Percentiles rank a stretch among this genome's conserved stretches.
phyloP scores from a whole-genome alignment of 129 eudicot genomes.

The Arctium lappa region DNA sequence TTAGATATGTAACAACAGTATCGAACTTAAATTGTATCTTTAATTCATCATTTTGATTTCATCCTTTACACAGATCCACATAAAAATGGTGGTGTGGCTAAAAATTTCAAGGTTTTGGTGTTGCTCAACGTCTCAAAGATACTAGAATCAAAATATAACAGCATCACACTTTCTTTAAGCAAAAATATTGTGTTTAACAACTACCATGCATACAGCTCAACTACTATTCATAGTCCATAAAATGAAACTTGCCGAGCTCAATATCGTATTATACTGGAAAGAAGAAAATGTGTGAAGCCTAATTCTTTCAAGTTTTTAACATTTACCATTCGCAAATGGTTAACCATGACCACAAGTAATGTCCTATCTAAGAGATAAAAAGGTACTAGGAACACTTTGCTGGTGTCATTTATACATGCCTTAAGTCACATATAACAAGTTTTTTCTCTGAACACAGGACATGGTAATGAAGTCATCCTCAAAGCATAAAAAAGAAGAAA shows the following conservation, averaged over 20 bases:
- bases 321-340: background rate
- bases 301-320: background rate
- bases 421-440: background rate
- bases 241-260: too few relatives aligned
- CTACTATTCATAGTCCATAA: too few relatives aligned
- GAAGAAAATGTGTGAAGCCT: background rate
- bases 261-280: background rate
- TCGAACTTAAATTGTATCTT: too few relatives aligned
- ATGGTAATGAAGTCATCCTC: background rate
- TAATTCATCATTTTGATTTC: too few relatives aligned
- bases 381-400: background rate
- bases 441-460: background rate
- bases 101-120: too few relatives aligned
- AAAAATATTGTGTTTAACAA: too few relatives aligned
- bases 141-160: background rate
- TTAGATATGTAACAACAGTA: too few relatives aligned
- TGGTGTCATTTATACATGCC: background rate
- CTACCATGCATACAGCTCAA: too few relatives aligned
- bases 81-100: too few relatives aligned
- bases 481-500: conserved; percentile 7
- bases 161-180: too few relatives aligned
- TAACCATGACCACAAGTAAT: background rate
- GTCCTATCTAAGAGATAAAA: background rate
- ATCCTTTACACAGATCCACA: too few relatives aligned
- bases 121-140: too few relatives aligned